Percentiles rank a stretch among this genome's conserved stretches.
phyloP scores from a whole-genome alignment of 768 basidiomycete species.

The Auriscalpium vulgare region DNA sequence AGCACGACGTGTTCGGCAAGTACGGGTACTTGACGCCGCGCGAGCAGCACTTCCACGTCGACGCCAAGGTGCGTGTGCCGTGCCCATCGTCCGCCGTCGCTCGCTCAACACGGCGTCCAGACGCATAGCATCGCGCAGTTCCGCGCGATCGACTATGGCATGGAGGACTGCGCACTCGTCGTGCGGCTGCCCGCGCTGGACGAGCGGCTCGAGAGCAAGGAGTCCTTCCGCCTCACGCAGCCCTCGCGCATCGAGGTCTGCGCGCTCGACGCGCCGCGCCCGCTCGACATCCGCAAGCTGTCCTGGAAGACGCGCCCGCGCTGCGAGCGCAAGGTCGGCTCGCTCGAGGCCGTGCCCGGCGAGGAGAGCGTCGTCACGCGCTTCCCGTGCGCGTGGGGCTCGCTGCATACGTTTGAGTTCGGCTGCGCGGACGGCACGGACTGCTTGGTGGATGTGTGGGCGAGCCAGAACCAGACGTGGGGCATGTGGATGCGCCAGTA shows the following conservation, averaged over 20 bases:
- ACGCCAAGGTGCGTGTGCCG: slow-evolving; percentile 7
- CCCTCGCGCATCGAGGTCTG: slow-evolving; percentile 11
- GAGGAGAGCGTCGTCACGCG: slow-evolving; percentile 11
- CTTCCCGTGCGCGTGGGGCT: slow-evolving; percentile 20
- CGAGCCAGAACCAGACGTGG: slow-evolving; percentile 19
- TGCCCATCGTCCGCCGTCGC: neutral
- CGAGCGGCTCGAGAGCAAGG: slow-evolving; percentile 7
- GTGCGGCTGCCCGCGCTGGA: slow-evolving; percentile 15
- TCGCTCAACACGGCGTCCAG: neutral
- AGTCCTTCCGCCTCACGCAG: slow-evolving; percentile 11
- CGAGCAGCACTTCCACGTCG: slow-evolving; percentile 17
- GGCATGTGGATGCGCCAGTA: slow-evolving; percentile 22
- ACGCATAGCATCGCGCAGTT: slow-evolving; percentile 19
- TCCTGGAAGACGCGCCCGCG: slow-evolving; percentile 15
- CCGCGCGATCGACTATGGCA: slow-evolving; percentile 20
- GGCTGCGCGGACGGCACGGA: slow-evolving; percentile 11
- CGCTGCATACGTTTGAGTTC: slow-evolving; percentile 17
- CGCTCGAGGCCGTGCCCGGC: slow-evolving; percentile 11
- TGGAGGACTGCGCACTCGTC: slow-evolving; percentile 21
- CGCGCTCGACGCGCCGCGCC: slow-evolving; percentile 9
- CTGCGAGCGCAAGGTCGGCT: slow-evolving; percentile 6
- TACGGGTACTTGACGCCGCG: slow-evolving; percentile 16
- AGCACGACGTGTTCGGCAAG: slow-evolving; percentile 12
- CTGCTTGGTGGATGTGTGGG: slow-evolving; percentile 21
- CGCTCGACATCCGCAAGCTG: slow-evolving; percentile 15